Evolutionary conservation across 2,329 filamentous ascomycete genomes (phyloP).

Genomic region (Colletotrichum australisinense): DNA sequence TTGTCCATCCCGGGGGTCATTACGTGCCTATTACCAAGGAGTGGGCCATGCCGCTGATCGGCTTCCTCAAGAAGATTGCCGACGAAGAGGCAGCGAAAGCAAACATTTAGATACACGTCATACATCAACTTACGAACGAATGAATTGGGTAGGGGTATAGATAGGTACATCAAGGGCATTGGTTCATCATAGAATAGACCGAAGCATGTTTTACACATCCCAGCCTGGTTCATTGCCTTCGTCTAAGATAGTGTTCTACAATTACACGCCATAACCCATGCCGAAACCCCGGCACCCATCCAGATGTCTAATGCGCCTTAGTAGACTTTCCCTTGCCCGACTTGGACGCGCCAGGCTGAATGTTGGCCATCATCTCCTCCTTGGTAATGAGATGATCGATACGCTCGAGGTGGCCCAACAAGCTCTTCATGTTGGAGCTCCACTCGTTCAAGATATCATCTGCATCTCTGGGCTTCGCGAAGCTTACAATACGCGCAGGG

Average conservation of each 20-base stretch:
- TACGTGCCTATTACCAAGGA: constrained; percentile 87
- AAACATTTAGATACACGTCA: constrained; percentile 36
- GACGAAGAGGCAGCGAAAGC: constrained; percentile 38
- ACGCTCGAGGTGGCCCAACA: constrained; percentile 85
- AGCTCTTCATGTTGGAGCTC: constrained; percentile 97
- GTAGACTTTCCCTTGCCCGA: constrained; percentile 50
- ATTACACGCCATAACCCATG: constrained; percentile 29
- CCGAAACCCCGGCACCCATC: not conserved
- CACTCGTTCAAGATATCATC: constrained; percentile 98
- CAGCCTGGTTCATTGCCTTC: constrained; percentile 31
- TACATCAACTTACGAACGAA: constrained; percentile 2
- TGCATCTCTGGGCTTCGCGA: constrained; percentile 92
- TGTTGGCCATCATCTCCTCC: constrained; percentile 99
- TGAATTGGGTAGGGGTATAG: constrained; percentile 31
- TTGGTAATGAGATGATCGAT: constrained; percentile 99
- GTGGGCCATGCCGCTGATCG: constrained; percentile 80
- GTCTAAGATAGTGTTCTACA: constrained; percentile 36
- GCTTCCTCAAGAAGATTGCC: constrained; percentile 69
- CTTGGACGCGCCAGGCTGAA: constrained; percentile 72
- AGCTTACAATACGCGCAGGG: constrained; percentile 90
- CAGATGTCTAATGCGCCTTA: constrained; percentile 47
- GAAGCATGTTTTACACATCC: constrained; percentile 29
- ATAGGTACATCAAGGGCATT: not conserved
- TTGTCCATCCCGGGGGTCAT: constrained; percentile 88
- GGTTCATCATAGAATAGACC: constrained; percentile 20